Base-by-base conservation (phyloP, 1,139 yeast species). In the Diutina ranongensis region DNA sequence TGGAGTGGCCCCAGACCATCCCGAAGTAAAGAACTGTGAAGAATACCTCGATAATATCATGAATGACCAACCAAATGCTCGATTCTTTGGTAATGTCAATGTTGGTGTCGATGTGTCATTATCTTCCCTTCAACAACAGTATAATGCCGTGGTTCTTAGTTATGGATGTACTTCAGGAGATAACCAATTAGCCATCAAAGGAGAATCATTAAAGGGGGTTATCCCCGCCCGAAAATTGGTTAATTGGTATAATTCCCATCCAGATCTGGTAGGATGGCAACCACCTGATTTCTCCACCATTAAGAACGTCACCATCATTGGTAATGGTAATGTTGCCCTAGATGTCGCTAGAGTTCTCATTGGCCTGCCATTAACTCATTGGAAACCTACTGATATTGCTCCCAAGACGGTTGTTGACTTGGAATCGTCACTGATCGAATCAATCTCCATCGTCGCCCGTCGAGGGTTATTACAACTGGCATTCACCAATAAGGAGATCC, bases 1-100 rank as follows among this genome's bases (percentile, higher is more conserved):
- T 58, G 99, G 99, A 1, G 97, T 92, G n/a, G 97, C 98, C 0
- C 99, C 99, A 1, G 99, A 92, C 63, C 98, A 92, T 61, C 96
- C 97, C 0, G 98, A 92, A 57, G 97, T 92, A 35, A 92, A 92
- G 60, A 80, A 80, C 51, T 83, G 94, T 56, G 88, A 87, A 59
- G 94, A 84, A 21, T 81, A 88, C 47, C 80, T 94, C 58, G 72
- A 72, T 5, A 78, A 80, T 49, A 73, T 83, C 27, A 83, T 83
- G 57, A 51, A 56, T 22, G 66, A 55, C 28, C 56, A 48, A 38
- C 53, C 46, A 46, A 67, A 63, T 33, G 85, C 84, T 49, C 62
- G 80, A 45, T 92, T 83, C 56, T 71, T 74, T 48, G 98, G 98
- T 1, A 87, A 88, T 57, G 80, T 80, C 4, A 62, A 69, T 5